Conservation (phyloP, 805 yeast genomes). For the Metschnikowia bowlesiae region DNA sequence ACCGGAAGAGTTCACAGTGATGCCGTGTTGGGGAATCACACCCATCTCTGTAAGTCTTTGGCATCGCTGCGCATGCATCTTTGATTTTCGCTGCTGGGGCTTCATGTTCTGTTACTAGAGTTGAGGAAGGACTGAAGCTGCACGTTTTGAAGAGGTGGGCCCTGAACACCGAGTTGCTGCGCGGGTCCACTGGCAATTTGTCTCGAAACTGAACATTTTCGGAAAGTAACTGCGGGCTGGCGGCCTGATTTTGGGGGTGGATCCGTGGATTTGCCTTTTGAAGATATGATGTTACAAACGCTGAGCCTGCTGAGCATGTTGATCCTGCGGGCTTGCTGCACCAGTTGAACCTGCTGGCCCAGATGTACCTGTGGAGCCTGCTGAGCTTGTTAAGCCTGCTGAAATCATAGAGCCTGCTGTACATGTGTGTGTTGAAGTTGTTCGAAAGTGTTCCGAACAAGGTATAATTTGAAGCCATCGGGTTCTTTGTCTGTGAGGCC, state of each 20-base stretch:
- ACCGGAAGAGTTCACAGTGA: background rate
- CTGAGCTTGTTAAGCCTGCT: constrained; percentile 6
- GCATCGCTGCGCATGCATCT: constrained; percentile 4
- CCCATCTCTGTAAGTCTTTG: background rate
- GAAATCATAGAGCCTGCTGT: background rate
- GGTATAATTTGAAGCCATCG: constrained; percentile 2
- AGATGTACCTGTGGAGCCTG: too few relatives aligned
- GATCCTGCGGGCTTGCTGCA: background rate
- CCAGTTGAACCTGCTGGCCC: too few relatives aligned
- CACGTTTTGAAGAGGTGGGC: background rate
- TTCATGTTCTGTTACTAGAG: constrained; percentile 1
- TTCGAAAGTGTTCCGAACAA: background rate
- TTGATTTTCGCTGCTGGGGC: background rate
- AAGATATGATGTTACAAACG: constrained; percentile 5
- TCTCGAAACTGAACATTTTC: background rate
- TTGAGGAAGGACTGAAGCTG: background rate
- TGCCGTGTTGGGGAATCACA: constrained; percentile 2
- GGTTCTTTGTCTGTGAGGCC: constrained; percentile 29
- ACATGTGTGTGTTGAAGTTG: constrained; percentile 3
- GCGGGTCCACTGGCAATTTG: background rate
- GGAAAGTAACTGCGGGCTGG: background rate
- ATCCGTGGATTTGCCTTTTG: background rate
- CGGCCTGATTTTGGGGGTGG: constrained; percentile 2
- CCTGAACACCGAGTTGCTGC: background rate
- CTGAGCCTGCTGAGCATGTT: constrained; percentile 7